Percentiles rank a stretch among this genome's conserved stretches.
These are phyloP conservation scores for Amniculicola lignicola DNA, from an alignment of 495 filamentous ascomycete species.

Conservation along the genomic window DNA sequence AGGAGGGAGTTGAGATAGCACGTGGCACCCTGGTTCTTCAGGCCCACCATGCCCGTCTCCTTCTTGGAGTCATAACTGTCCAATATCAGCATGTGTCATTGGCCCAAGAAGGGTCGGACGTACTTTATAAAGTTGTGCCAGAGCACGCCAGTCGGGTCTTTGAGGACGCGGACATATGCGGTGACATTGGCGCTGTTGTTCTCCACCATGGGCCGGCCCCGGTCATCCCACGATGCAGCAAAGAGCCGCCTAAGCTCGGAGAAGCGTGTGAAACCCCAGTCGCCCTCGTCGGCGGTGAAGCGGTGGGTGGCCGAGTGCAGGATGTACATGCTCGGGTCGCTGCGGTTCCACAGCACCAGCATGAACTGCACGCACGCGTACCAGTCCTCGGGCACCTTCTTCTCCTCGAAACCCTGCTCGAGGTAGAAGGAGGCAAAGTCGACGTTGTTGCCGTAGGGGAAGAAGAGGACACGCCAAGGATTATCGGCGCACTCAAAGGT, in stretches of 20 bases:
- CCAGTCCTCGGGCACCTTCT: conserved; percentile 76
- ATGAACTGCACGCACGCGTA: conserved; percentile 95
- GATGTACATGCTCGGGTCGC: conserved; percentile 73
- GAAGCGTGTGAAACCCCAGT: conserved; percentile 97
- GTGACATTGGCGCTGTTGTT: conserved; percentile 82
- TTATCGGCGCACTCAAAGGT: conserved; percentile 79
- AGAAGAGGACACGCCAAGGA: conserved; percentile 95
- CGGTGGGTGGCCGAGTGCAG: conserved; percentile 76
- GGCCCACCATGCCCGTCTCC: conserved; percentile 92
- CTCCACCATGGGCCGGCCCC: conserved; percentile 75
- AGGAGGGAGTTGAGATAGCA: conserved; percentile 98
- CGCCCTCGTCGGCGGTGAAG: conserved; percentile 93
- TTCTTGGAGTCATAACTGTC: conserved; percentile 93
- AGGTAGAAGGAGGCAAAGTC: conserved; percentile 94
- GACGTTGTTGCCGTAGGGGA: conserved; percentile 88
- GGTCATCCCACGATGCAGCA: conserved; percentile 63
- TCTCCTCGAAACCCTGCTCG: conserved; percentile 78
- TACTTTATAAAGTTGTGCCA: conserved; percentile 98
- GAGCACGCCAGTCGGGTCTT: conserved; percentile 96
- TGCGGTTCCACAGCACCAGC: conserved; percentile 88
- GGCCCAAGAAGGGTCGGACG: conserved; percentile 19
- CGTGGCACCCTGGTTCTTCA: conserved; percentile 96
- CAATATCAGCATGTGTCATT: not conserved
- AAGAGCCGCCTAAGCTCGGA: conserved; percentile 82
- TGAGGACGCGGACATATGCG: conserved; percentile 88